Base-by-base conservation (phyloP, 192 early-diverging fungal genomes). In the Pilobolus umbonatus region DNA sequence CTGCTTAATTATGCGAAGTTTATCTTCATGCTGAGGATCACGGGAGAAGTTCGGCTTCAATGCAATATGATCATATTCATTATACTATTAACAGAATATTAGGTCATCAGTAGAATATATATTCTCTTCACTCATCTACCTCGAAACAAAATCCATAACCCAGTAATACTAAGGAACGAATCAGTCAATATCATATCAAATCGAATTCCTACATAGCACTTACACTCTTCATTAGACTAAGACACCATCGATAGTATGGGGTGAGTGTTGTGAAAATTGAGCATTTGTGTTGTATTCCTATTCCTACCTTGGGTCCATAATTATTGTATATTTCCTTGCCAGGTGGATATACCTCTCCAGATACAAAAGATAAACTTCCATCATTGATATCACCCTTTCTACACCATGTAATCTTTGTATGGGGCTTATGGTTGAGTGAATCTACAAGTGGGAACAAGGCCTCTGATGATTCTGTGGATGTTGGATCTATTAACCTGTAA, bases 111-210 rank as follows among this genome's bases (percentile, higher is more conserved):
- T 34, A 12, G 5, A 43, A 30, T 32, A 14, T 39, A 12, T 39
- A 10, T 43, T 12, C 39, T 24, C n/a, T 38, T 22, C 31, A 12
- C 19, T 43, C 57, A 34, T 8, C 19, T 54, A 76, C 73, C 49
- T 69, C 58, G 12, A 82, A 67, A 55, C 85, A 86, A 60, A 88
- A 88, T 10, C 85, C 86, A 56, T 86, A 88, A 2, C 85, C 83
- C 26, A 82, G 29, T 49, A 88, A 68, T n/a, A 79, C 76, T 80
- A 9, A 17, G 17, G 26, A 34, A 29, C 40, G 15, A 32, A n/a
- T 19, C 11, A 12, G 31, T 55, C 34, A 50, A 15, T n/a, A 34
- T 47, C 42, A 26, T 22, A 11, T 58, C 40, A 32, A n/a, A 26
- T 32, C 7, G 0, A 39, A 24, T 36, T 36, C 17, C 2, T 30